Evolutionary conservation across 192 early-diverging fungal genomes (phyloP).

Genomic region (Rhizophagus sp.): DNA sequence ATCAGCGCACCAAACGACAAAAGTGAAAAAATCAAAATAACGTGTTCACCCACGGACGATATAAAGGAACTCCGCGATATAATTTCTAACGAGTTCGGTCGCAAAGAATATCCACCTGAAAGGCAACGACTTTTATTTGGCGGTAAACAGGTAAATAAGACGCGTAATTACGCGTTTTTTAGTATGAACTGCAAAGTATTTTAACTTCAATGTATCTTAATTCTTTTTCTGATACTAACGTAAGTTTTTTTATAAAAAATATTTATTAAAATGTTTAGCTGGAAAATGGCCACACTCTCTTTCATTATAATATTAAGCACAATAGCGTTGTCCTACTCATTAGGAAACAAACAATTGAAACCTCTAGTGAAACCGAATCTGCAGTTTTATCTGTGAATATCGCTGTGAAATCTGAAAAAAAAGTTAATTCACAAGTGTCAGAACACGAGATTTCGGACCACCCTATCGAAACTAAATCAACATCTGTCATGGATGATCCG

Average conservation of each 20-base stretch:
- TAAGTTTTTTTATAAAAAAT: background rate
- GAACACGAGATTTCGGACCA: background rate
- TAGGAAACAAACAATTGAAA: conserved; percentile 6
- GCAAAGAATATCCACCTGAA: conserved; percentile 8
- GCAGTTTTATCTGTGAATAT: background rate
- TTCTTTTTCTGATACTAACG: background rate
- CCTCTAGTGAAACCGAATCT: background rate
- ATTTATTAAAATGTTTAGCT: conserved; percentile 27
- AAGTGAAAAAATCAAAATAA: background rate
- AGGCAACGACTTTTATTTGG: conserved; percentile 37
- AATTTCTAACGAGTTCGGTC: conserved; percentile 5
- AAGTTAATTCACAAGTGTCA: no score
- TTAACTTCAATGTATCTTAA: no score
- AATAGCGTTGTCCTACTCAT: conserved; percentile 34
- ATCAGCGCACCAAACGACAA: background rate
- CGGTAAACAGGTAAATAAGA: conserved; percentile 40
- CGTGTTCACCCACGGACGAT: background rate
- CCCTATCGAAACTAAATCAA: background rate
- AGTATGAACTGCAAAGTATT: no score
- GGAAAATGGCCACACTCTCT: conserved; percentile 43
- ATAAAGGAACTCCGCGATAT: background rate
- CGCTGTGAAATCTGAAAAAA: background rate
- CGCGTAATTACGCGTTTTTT: background rate
- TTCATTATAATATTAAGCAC: conserved; percentile 44
- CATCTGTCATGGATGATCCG: background rate